These are phyloP conservation scores for Cytospora chrysosperma DNA, from an alignment of 2,329 filamentous ascomycete genomes.

Conservation along the genomic window DNA sequence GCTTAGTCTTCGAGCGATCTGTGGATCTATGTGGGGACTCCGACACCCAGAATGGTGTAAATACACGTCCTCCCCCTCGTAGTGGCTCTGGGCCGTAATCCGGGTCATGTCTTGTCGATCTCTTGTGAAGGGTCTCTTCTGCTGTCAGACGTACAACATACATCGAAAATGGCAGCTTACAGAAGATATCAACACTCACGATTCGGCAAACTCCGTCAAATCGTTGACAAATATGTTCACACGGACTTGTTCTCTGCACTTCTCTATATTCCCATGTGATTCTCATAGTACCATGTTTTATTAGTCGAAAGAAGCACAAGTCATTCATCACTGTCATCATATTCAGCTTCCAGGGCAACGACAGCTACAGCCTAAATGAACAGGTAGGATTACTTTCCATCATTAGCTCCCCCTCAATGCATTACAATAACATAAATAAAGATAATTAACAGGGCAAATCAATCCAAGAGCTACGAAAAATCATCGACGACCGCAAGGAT, in stretches of 20 bases:
- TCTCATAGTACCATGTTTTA: background rate
- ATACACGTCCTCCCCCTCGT: background rate
- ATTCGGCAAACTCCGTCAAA: slow-evolving; percentile 1
- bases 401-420: background rate
- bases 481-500: background rate
- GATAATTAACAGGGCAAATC: background rate
- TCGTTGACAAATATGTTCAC: slow-evolving; percentile 4
- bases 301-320: background rate
- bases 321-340: background rate
- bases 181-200: slow-evolving; percentile 4
- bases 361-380: slow-evolving; percentile 1
- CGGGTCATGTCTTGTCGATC: background rate
- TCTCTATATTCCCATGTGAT: slow-evolving; percentile 19
- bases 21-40: slow-evolving; percentile 15
- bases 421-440: background rate
- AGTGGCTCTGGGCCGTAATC: background rate
- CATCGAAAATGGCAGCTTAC: background rate
- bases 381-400: slow-evolving; percentile 7
- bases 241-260: slow-evolving; percentile 13
- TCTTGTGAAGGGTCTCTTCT: background rate
- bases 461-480: background rate
- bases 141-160: background rate
- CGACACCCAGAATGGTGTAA: background rate
- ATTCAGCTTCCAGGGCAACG: slow-evolving; percentile 3
- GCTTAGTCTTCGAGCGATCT: background rate